Base-by-base conservation (phyloP, 169 alveolate species). In the Eimeria maxima region DNA sequence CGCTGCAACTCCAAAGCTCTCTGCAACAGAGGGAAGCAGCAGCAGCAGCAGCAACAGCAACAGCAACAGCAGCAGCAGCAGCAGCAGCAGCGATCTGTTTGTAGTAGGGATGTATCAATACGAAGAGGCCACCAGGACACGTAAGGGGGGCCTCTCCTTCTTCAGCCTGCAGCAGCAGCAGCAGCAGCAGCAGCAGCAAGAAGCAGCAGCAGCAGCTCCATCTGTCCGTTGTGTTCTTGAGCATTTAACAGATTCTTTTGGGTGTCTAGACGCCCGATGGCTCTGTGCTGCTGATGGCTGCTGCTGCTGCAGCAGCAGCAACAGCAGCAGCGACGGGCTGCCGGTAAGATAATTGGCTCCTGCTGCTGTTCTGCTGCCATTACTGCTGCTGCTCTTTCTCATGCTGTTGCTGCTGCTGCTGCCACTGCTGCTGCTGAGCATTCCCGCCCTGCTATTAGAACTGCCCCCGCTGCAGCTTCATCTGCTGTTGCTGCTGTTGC, bases 251-350 rank as follows among this genome's bases (percentile, higher is more conserved):
- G 84, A 74, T 8, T 27, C 84, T 18, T 74, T 74, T 50, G 84
- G 84, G 53, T 74, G 84, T 74, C 84, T 74, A 29, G 84, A 74
- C 55, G 20, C 53, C 57, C 84, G 84, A 50, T 74, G 84, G 84
- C 84, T 74, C 27, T 74, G 84, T 44, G 84, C 57, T 42, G 84
- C 57, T 74, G 84, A 27, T 22, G 57, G 53, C 5, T 74, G 84
- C 53, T 74, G 84, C 84, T 74, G 53, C 84, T 27, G 84, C 84
- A 4, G 84, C 84, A 27, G 38, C 84, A 74, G 57, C 53, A 27
- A 20, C 55, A 74, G 27, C 60, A 53, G 60, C 16, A 53, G 60
- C 42, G 24, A 29, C 50, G 45, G 38, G n/a, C 45, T 74, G 1
- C 27, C 55, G 10, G 84, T 74, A 44, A 42, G 57, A 29, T 50